phyloP scores from a whole-genome alignment of 1,284 basidiomycete genomes.

The Quambalaria eucalypti region DNA sequence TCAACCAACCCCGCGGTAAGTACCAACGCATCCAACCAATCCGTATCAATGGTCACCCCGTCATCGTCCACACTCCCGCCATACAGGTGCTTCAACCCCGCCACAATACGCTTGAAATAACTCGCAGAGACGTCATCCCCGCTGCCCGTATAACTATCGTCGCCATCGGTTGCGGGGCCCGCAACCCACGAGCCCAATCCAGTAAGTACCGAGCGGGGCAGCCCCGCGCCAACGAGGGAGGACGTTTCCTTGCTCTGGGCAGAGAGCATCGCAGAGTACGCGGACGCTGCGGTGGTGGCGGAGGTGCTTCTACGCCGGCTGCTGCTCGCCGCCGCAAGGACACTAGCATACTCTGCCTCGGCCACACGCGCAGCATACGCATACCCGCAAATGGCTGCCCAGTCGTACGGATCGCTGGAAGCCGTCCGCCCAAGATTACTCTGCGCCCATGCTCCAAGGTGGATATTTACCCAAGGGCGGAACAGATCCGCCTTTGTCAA shows the following conservation, averaged over 20 bases:
- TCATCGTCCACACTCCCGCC: too few species aligned
- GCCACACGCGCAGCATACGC: constrained; percentile 9
- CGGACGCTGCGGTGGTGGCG: neutral
- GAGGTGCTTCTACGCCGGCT: too few species aligned
- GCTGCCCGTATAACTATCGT: constrained; percentile 20
- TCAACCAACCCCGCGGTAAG: too few species aligned
- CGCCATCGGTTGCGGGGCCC: constrained; percentile 30
- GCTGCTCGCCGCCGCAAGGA: neutral
- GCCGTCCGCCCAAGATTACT: constrained; percentile 32
- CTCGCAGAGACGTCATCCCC: constrained; percentile 35
- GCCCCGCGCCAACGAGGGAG: constrained; percentile 3
- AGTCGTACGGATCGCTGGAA: constrained; percentile 31
- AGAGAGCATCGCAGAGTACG: neutral
- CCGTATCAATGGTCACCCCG: too few species aligned
- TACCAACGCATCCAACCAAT: too few species aligned
- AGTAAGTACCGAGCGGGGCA: constrained; percentile 14
- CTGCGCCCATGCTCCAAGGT: constrained; percentile 42
- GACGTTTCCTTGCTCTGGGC: neutral
- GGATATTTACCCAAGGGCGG: constrained; percentile 43
- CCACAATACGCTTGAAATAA: constrained; percentile 30
- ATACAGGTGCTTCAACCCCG: constrained; percentile 30
- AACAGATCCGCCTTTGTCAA: constrained; percentile 30
- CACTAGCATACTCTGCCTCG: neutral
- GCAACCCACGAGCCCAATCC: constrained; percentile 42
- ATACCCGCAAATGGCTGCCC: constrained; percentile 16